Evolutionary conservation across 495 filamentous ascomycete species (phyloP), one percentile per base, ranked within the genome.

Genomic region (Penicillium dipodomyicola): DNA sequence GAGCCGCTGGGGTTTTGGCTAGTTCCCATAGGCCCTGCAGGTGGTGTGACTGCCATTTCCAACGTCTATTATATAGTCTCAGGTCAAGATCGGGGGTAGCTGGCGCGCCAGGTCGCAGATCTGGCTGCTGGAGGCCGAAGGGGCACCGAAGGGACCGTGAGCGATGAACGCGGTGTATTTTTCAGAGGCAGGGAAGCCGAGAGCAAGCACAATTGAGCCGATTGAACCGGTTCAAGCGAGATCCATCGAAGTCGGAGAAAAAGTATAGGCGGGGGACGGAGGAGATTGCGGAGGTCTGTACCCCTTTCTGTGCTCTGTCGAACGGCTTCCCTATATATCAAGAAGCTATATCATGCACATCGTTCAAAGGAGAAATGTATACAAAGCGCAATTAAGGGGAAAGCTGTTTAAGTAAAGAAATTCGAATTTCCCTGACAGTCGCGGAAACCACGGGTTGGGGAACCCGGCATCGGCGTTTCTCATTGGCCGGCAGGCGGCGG

Each of bases 381-480:
- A 32, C 52, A 46, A 29, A 53, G 30, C 48, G 12, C 14, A 37
- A 27, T 47, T 2, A 56, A 59, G 59, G 52, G 27, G 56, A 55
- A 57, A 52, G 33, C 41, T 59, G 49, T 29, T 43, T 40, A 39
- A 30, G 51, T 43, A 32, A 57, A 52, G 25, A 57, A 58, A 47
- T 8, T 29, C 35, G 51, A 67, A 57, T 47, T 62, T 62, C 37
- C 27, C 47, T 72, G 66, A 71, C 64, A 17, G 67, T 71, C 59
- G 64, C 71, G 69, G 67, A 69, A 56, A 63, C 65, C 65, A 67
- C 71, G 72, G 64, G 65, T 72, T 75, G 63, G 69, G 64, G 60
- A 68, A 61, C 54, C 54, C 57, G 50, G 52, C 47, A 53, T 62
- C 45, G 52, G 56, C 25, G 19, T 37, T 54, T 61, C 39, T 67